Evolutionary conservation across 2,329 filamentous ascomycete genomes (phyloP).

Genomic region (Sporothrix schenckii): DNA sequence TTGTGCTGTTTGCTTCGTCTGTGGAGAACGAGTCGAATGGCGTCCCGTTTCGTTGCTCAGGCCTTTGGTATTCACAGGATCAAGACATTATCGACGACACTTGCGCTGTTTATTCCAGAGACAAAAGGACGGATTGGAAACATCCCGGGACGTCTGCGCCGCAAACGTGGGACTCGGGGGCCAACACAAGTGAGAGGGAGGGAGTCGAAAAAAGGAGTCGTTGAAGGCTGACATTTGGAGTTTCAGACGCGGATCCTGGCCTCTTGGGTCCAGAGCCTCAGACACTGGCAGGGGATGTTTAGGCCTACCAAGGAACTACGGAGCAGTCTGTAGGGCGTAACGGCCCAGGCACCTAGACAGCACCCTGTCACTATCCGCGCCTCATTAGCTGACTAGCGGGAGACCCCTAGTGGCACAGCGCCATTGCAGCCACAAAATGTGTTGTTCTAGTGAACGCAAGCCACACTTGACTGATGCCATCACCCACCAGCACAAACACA

Average conservation of each 20-base stretch:
- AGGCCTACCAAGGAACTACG: not conserved
- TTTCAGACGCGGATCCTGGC: slow-evolving; percentile 25
- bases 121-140: slow-evolving; percentile 16
- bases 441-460: not conserved
- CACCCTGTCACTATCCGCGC: slow-evolving; percentile 1
- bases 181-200: not conserved
- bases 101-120: not conserved
- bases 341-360: not conserved
- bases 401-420: not conserved
- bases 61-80: not conserved
- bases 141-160: slow-evolving; percentile 18
- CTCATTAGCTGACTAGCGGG: not conserved
- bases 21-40: not conserved
- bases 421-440: slow-evolving; percentile 9
- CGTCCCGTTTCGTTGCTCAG: not conserved
- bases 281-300: not conserved
- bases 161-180: slow-evolving; percentile 14
- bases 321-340: not conserved
- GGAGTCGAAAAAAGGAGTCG: slow-evolving; percentile 22
- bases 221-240: slow-evolving; percentile 12
- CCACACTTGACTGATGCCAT: not conserved
- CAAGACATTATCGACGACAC: not conserved
- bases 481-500: not conserved
- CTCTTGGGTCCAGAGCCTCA: not conserved
- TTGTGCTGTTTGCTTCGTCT: not conserved